phyloP scores from a whole-genome alignment of 768 basidiomycete species.

The Lyophyllum decastes region DNA sequence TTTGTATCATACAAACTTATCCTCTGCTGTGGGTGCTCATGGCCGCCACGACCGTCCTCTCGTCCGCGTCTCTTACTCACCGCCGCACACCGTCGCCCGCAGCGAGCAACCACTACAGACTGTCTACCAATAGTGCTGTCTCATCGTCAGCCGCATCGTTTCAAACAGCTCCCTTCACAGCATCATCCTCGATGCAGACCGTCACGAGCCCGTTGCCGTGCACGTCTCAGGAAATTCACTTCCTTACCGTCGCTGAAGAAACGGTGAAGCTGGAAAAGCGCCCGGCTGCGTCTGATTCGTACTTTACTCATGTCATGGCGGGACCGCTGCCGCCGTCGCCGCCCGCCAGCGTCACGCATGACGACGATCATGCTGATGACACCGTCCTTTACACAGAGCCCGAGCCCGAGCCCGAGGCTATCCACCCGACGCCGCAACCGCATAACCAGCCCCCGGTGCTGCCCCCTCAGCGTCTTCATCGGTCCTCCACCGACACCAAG shows the following conservation, averaged over 20 bases:
- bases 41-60: conserved; percentile 13
- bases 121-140: conserved; percentile 23
- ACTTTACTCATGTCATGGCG: conserved; percentile 18
- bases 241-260: conserved; percentile 56
- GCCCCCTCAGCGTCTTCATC: conserved; percentile 32
- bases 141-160: conserved; percentile 37
- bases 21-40: background rate
- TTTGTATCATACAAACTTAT: background rate
- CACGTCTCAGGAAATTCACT: conserved; percentile 48
- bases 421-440: conserved; percentile 9
- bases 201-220: conserved; percentile 7
- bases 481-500: conserved; percentile 55
- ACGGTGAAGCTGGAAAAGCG: conserved; percentile 35
- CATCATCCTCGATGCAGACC: conserved; percentile 20
- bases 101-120: conserved; percentile 11
- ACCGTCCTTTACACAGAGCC: conserved; percentile 6
- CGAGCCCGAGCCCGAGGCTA: conserved; percentile 14
- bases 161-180: conserved; percentile 31
- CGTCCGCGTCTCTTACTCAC: background rate
- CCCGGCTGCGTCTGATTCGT: conserved; percentile 10
- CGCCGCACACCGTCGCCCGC: conserved; percentile 29
- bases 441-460: background rate
- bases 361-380: conserved; percentile 14
- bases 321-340: conserved; percentile 32
- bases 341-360: conserved; percentile 33